Conservation (phyloP, 129 eudicot genomes). For the Tagetes patula region DNA sequence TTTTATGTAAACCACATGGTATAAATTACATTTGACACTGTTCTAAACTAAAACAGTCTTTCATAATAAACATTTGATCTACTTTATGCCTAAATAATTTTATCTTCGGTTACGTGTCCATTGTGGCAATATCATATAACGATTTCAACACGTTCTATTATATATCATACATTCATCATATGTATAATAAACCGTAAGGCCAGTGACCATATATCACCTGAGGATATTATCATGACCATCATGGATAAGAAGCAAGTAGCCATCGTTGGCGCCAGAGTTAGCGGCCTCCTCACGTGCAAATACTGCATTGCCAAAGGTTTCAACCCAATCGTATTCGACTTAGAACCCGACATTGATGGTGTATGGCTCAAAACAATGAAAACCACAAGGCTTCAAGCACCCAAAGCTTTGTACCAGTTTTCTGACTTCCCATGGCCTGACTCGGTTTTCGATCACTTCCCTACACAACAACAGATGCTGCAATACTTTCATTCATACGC, state of each 20-base stretch:
- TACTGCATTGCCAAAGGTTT: constrained; percentile 53
- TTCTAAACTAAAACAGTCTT: no score
- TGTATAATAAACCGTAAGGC: not conserved
- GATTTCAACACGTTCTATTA: not conserved
- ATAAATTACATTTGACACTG: no score
- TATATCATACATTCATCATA: not conserved
- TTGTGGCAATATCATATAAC: not conserved
- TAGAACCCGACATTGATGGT: constrained; percentile 52
- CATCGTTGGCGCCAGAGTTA: constrained; percentile 63
- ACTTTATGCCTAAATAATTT: not conserved
- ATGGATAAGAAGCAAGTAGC: constrained; percentile 52
- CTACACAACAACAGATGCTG: constrained; percentile 38
- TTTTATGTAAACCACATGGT: no score
- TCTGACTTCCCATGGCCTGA: constrained; percentile 73
- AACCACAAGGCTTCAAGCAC: constrained; percentile 55
- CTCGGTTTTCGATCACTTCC: constrained; percentile 43
- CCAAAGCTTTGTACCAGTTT: constrained; percentile 47
- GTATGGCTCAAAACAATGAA: constrained; percentile 56
- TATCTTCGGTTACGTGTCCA: not conserved
- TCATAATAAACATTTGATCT: no score
- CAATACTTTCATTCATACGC: constrained; percentile 59
- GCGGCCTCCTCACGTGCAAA: constrained; percentile 77
- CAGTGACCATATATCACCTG: no score
- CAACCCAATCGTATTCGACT: constrained; percentile 58
- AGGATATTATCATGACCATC: not conserved